Conservation (phyloP, 352 stramenopile species). For the Phytophthora hybrid region DNA sequence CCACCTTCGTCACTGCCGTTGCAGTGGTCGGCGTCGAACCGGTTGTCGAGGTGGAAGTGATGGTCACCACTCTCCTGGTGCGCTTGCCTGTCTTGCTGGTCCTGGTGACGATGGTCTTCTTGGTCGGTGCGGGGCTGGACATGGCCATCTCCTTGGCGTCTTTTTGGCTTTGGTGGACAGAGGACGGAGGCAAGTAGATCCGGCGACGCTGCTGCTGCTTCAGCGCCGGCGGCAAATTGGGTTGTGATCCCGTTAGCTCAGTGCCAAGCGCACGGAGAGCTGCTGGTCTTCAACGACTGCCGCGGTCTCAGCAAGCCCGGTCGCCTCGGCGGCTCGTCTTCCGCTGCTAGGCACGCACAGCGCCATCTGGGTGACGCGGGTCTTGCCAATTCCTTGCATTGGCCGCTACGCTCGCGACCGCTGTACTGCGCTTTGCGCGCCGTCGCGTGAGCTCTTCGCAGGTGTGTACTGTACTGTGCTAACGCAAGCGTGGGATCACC, state of each 20-base stretch:
- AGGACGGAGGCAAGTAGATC: not conserved
- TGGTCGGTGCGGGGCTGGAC: not conserved
- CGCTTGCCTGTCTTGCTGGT: slow-evolving; percentile 1
- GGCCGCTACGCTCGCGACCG: not conserved
- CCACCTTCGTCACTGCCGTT: not conserved
- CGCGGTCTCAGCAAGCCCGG: too few relatives aligned
- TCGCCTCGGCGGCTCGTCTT: slow-evolving; percentile 7
- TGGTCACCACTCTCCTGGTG: slow-evolving; percentile 10
- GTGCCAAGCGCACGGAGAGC: not conserved
- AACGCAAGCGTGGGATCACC: slow-evolving; percentile 2
- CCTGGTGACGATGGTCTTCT: slow-evolving; percentile 1
- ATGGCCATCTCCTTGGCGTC: not conserved
- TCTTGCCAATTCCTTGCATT: slow-evolving; percentile 1
- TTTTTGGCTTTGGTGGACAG: not conserved
- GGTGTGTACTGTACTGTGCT: not conserved
- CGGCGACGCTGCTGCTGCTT: not conserved
- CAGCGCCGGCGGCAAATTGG: slow-evolving; percentile 5
- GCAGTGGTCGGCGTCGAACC: not conserved
- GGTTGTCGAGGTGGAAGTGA: not conserved
- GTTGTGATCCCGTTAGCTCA: slow-evolving; percentile 8
- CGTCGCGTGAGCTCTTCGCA: not conserved
- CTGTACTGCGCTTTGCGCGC: not conserved
- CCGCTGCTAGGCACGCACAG: not conserved
- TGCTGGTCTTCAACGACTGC: slow-evolving; percentile 2
- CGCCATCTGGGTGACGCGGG: slow-evolving; percentile 8